Base-by-base conservation (phyloP, 2,329 filamentous ascomycete genomes). In the Colletotrichum sp. region DNA sequence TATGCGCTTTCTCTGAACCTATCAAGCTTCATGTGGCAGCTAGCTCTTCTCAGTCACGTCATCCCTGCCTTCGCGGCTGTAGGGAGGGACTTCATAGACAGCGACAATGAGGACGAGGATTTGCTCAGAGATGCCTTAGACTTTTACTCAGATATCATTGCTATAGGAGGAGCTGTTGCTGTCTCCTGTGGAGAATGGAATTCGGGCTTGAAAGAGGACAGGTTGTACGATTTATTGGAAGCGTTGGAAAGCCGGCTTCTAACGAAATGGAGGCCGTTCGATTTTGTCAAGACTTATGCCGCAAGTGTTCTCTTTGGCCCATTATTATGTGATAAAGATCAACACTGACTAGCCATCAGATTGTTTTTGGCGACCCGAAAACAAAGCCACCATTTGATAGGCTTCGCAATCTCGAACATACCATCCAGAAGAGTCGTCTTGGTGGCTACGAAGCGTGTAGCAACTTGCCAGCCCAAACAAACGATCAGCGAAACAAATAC, bases 381-480 rank as follows among this genome's bases (percentile, higher is more conserved):
- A 1, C 3, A 16, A n/a, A 7, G 5, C 0, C 1, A 6, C 57
- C 2, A 4, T 60, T 28, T 8, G 26, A 60, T 0, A 60, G 26
- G 52, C 57, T 60, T 13, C 3, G 32, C 3, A 26, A 60, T 1
- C 21, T 60, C 1, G 57, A 18, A 2, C 24, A 0, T 16, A 10
- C 13, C 16, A 60, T 60, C 57, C 15, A 60, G 16, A 1, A 26
- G 6, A 26, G 3, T 28, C 21, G 15, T 9, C 0, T 60, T 2
- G 57, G 57, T 26, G 57, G 57, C 8, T 60, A 30, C 2, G 26
- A 60, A 0, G 1, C 0, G 13, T 60, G 57, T 16, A 18, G 24
- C 12, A 18, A 0, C 8, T 5, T 60, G 12, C 5, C 6, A 18
- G 26, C 21, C 16, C 57, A 26, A 18, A 30, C 57, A 26, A 26